Percentiles rank a stretch among this genome's conserved stretches.
phyloP scores from a whole-genome alignment of 495 filamentous ascomycete species.

The Penicillium waksmanii region DNA sequence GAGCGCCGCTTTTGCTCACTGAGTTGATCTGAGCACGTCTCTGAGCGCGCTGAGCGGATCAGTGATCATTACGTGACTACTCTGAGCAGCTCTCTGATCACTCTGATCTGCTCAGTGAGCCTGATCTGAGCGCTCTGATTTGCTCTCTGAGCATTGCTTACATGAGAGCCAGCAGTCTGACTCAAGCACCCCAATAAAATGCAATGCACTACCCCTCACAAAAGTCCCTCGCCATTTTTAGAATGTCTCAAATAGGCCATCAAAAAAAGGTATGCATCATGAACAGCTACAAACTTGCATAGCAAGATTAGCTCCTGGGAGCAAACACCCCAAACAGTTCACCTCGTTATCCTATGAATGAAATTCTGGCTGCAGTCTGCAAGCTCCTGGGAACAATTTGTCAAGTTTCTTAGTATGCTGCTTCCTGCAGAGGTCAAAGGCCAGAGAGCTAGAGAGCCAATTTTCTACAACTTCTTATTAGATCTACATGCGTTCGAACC shows the following conservation, averaged over 20 bases:
- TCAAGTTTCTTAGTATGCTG: not conserved
- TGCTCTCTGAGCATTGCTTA: slow-evolving; percentile 13
- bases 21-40: too few species aligned
- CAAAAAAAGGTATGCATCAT: not conserved
- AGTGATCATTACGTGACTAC: too few species aligned
- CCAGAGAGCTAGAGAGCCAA: not conserved
- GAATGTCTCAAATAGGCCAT: not conserved
- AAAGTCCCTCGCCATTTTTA: slow-evolving; percentile 1
- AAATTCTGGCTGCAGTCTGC: not conserved
- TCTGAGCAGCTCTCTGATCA: too few species aligned
- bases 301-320: not conserved
- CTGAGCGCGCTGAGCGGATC: too few species aligned
- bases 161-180: slow-evolving; percentile 11
- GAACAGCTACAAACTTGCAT: not conserved
- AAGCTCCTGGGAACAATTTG: not conserved
- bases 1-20: too few species aligned
- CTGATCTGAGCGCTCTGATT: not conserved
- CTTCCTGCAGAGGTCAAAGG: too few species aligned
- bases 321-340: not conserved
- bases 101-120: slow-evolving; percentile 7
- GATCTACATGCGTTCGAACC: not conserved
- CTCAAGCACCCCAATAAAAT: slow-evolving; percentile 11
- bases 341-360: not conserved
- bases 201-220: slow-evolving; percentile 6
- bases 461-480: not conserved